These are phyloP conservation scores for Ceratocystis cubensis DNA, from an alignment of 2,329 filamentous ascomycete species.

Conservation along the genomic window DNA sequence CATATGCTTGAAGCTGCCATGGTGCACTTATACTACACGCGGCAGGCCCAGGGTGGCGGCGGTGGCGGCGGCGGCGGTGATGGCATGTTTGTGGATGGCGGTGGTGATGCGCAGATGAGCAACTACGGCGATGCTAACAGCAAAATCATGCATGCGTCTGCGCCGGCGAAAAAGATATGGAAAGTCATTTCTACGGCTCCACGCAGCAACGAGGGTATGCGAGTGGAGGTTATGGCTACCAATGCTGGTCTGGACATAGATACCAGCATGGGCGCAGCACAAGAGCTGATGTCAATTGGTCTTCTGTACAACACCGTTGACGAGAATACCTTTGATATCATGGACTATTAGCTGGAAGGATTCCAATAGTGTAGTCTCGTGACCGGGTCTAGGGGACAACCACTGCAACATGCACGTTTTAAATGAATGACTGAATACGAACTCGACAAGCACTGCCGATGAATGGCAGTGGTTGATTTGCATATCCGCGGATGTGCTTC, in stretches of 20 bases:
- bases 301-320: slow-evolving; percentile 84
- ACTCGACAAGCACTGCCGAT: background rate
- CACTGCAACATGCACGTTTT: background rate
- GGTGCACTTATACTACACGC: slow-evolving; percentile 72
- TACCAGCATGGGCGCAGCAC: slow-evolving; percentile 64
- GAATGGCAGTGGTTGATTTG: background rate
- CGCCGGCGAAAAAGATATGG: slow-evolving; percentile 56
- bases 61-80: slow-evolving; percentile 33
- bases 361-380: background rate
- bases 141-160: slow-evolving; percentile 39
- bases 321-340: slow-evolving; percentile 79
- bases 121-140: slow-evolving; percentile 15
- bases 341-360: slow-evolving; percentile 46
- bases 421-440: slow-evolving; percentile 8
- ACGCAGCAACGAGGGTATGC: slow-evolving; percentile 69
- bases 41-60: slow-evolving; percentile 42
- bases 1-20: slow-evolving; percentile 83
- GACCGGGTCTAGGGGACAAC: background rate
- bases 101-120: slow-evolving; percentile 31
- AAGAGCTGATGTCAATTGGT: slow-evolving; percentile 63
- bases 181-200: slow-evolving; percentile 52
- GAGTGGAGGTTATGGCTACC: slow-evolving; percentile 63
- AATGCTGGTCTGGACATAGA: slow-evolving; percentile 51
- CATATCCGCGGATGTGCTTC: no score
- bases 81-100: slow-evolving; percentile 45